Conservation (phyloP, 202 grass and related monocot species). For the Setaria viridis region DNA sequence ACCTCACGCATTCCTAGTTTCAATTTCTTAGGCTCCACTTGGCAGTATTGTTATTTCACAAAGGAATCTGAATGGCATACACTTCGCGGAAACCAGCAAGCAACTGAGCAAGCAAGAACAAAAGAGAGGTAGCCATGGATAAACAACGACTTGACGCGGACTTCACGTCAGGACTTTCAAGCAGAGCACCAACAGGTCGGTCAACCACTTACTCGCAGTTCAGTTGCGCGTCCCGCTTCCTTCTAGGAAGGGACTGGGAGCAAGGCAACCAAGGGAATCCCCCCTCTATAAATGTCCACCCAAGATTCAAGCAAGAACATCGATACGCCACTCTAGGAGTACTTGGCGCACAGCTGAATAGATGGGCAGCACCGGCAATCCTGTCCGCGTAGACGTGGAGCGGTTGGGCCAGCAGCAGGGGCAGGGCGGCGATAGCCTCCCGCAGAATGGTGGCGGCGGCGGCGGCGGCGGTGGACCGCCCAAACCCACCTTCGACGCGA, state of each 20-base stretch:
- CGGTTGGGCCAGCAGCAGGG: background rate
- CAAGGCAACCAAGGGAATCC: background rate
- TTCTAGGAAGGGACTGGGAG: conserved; percentile 11
- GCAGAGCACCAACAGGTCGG: background rate
- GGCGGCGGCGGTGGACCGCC: background rate
- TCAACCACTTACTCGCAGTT: background rate
- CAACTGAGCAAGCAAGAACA: background rate
- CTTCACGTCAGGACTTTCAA: background rate
- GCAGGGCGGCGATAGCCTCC: background rate
- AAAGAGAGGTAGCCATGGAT: background rate
- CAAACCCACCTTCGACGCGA: background rate
- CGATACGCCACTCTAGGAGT: background rate
- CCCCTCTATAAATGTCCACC: background rate
- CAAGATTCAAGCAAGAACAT: background rate
- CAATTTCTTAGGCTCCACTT: background rate
- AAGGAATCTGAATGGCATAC: background rate
- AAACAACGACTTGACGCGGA: background rate
- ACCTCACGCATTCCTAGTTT: background rate
- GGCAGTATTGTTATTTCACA: background rate
- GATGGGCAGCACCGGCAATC: background rate
- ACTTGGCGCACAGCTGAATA: background rate
- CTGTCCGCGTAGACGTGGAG: background rate
- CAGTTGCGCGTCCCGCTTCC: conserved; percentile 39
- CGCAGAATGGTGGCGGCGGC: background rate
- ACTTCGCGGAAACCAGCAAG: background rate